Evolutionary conservation across 2,329 filamentous ascomycete species (phyloP).

Genomic region (Arthrobotrys conoides): DNA sequence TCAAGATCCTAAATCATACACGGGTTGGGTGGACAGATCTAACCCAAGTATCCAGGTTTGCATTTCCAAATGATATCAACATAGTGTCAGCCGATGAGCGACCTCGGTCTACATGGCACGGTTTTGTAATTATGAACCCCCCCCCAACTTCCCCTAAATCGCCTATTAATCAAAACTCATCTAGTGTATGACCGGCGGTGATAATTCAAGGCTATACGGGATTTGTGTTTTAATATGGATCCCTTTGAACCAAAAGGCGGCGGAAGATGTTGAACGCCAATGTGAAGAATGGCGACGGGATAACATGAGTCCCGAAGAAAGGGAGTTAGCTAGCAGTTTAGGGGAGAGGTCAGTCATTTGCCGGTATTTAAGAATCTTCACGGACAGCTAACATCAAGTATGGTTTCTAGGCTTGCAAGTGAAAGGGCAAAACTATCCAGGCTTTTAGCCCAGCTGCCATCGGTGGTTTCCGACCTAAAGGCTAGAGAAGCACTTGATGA

Average conservation of each 20-base stretch:
- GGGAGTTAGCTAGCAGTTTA: constrained; percentile 90
- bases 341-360: constrained; percentile 74
- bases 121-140: constrained; percentile 73
- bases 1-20: background rate
- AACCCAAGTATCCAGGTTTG: constrained; percentile 72
- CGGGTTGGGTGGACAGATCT: background rate
- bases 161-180: constrained; percentile 37
- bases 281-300: constrained; percentile 88
- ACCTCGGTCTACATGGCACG: constrained; percentile 97
- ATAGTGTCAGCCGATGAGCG: constrained; percentile 95
- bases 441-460: constrained; percentile 85
- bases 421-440: constrained; percentile 93
- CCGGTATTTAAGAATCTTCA: background rate
- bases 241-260: constrained; percentile 83
- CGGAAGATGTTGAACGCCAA: constrained; percentile 84
- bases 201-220: constrained; percentile 91
- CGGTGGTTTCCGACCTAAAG: constrained; percentile 81
- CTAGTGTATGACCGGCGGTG: constrained; percentile 88
- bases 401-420: constrained; percentile 75
- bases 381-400: constrained; percentile 20
- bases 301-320: constrained; percentile 90
- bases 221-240: constrained; percentile 95
- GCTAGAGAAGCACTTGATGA: constrained; percentile 90
- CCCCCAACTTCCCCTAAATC: constrained; percentile 13
- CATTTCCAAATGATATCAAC: constrained; percentile 97